Base-by-base conservation (phyloP, 2,329 filamentous ascomycete genomes). In the Microcyclospora tardicrescens region DNA sequence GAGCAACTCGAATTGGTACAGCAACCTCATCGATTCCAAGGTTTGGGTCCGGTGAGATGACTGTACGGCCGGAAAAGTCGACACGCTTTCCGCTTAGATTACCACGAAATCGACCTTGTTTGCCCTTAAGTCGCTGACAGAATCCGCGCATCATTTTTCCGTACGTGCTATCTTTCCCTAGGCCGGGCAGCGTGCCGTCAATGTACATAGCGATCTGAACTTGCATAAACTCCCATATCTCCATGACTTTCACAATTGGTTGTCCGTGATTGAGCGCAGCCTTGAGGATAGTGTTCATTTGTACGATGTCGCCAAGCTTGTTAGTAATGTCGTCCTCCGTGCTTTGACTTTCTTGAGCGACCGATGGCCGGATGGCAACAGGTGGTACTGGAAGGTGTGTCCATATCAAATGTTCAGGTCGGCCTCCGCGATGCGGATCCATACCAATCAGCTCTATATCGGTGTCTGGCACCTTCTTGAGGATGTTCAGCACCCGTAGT, bases 51-150 rank as follows among this genome's bases (percentile, higher is more conserved):
- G 91, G 91, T 1, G 87, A 94, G 61, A 98, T 98, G 61, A 98
- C 91, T 0, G 91, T 98, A 59, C 91, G 79, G 13, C 86, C 91
- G 10, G 91, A 98, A 61, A 96, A 98, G 58, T 98, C 89, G 38
- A 98, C 91, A 72, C 91, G 89, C 63, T 98, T 98, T 58, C 91
- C 91, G 0, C 89, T 96, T 43, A 98, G 63, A 54, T 98, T 98
- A 42, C 93, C 91, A 64, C 91, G 81, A 63, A 98, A 98, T 39
- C 91, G 84, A 39, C 91, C 91, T 57, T 96, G 89, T 57, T 98
- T 98, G 50, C 91, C 91, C 64, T 98, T 98, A 35, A 98, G 63
- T 12, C 91, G 78, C 61, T 96, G 91, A 44, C 89, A 94, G 57
- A 98, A 93, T 13, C 91, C 91, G 51, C 91, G 77, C 52, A 91